Base-by-base conservation (phyloP, 2,329 filamentous ascomycete genomes). In the Beauveria asiatica region DNA sequence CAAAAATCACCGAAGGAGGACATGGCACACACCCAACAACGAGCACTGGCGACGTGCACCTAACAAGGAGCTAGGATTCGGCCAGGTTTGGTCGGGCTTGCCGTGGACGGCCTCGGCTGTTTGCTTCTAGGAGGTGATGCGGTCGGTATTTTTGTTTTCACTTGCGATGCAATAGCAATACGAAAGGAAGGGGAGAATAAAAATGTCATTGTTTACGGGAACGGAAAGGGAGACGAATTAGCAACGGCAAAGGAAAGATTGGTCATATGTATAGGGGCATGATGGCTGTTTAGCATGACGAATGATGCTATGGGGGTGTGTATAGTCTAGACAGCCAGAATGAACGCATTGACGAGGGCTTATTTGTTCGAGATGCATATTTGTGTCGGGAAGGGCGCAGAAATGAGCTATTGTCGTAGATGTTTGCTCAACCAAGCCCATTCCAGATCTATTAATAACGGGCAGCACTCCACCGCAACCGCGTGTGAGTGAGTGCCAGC, bases 311-410 rank as follows among this genome's bases (percentile, higher is more conserved):
- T 10, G 52, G 42, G 27, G 51, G 11, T 30, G 59, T 61, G 59
- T 61, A 61, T 57, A 61, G 59, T 61, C 59, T 61, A 61, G 59
- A 52, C 59, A 61, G 59, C 59, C 59, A 52, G 25, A 61, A 61
- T 61, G 59, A 51, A 61, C 53, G 59, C 59, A 61, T 61, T 61
- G 51, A 61, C 33, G 41, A n/a, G 48, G 25, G 17, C 7, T 9
- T 30, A 6, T 42, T 16, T 25, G 44, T 23, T 45, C 17, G 13
- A 21, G 44, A 45, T 45, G 44, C 44, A 7, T 11, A 23, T 23
- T 45, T 3, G 33, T 37, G 16, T n/a, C n/a, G 10, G 7, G 17
- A 42, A n/a, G 1, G 33, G 33, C 33, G 33, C 11, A 13, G 13
- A 6, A 37, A 33, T 13, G 30, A 5, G 30, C 30, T 33, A 33